Evolutionary conservation across 495 filamentous ascomycete genomes (phyloP).

Genomic region (Hyaloscypha finlandica): DNA sequence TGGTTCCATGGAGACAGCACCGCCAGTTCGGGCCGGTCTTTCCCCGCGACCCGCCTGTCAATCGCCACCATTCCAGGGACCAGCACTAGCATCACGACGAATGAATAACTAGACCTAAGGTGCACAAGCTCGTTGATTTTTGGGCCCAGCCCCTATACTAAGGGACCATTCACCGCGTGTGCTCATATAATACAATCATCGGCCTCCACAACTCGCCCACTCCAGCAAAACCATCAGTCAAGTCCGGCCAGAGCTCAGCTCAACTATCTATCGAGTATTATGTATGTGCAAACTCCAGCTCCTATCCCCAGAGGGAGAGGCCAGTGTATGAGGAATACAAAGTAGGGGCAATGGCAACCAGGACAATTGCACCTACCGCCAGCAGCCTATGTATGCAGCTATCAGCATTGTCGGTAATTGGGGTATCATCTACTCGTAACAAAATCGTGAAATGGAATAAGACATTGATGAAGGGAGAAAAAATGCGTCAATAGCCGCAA

Average conservation of each 20-base stretch:
- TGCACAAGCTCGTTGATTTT: background rate
- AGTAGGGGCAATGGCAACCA: conserved; percentile 19
- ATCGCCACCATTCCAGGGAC: background rate
- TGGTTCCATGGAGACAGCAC: background rate
- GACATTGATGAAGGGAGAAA: background rate
- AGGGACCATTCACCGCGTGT: background rate
- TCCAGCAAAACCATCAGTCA: background rate
- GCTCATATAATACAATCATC: conserved; percentile 14
- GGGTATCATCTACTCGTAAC: conserved; percentile 8
- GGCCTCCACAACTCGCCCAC: background rate
- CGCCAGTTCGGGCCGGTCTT: background rate
- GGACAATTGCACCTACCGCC: conserved; percentile 18
- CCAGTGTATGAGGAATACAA: conserved; percentile 22
- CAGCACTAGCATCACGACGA: background rate
- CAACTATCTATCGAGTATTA: conserved; percentile 2
- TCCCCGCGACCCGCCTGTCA: background rate
- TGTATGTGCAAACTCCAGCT: conserved; percentile 3
- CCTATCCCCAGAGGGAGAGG: background rate
- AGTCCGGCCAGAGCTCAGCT: background rate
- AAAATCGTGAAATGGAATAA: conserved; percentile 7
- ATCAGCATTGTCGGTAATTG: conserved; percentile 27
- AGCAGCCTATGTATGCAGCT: conserved; percentile 22
- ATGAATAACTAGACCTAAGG: background rate
- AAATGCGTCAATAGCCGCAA: conserved; percentile 21
- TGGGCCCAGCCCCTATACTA: background rate